These are phyloP conservation scores for Salix brachista DNA, from an alignment of 345 rosid species.

Conservation along the genomic window DNA sequence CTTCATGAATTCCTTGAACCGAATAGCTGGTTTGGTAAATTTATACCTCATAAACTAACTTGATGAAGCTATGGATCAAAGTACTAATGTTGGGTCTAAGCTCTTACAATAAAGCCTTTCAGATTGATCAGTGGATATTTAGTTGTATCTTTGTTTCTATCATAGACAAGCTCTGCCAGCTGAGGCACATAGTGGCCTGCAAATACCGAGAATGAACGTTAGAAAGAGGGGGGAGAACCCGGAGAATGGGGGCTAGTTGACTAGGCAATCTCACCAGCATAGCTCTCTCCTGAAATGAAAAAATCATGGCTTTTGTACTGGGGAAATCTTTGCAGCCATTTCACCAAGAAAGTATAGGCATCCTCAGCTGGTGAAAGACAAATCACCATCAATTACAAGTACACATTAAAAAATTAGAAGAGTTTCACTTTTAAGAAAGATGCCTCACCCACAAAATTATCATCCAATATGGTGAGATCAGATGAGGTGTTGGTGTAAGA, in stretches of 20 bases:
- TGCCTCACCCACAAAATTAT: constrained; percentile 48
- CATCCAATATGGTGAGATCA: constrained; percentile 44
- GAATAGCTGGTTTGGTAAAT: no score
- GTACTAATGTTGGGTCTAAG: no score
- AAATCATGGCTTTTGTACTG: constrained; percentile 33
- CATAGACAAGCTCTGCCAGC: constrained; percentile 54
- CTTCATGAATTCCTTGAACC: not conserved
- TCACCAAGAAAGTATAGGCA: constrained; percentile 28
- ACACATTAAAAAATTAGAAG: not conserved
- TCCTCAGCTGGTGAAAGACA: constrained; percentile 23
- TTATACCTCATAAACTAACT: no score
- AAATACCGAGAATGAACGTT: not conserved
- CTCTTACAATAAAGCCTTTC: constrained; percentile 33
- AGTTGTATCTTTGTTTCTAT: constrained; percentile 39
- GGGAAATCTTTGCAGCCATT: constrained; percentile 39
- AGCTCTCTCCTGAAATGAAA: constrained; percentile 40
- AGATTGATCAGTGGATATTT: constrained; percentile 33
- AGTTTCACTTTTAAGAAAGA: not conserved
- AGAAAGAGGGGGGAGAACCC: not conserved
- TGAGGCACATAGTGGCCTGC: constrained; percentile 65
- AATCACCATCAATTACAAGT: not conserved
- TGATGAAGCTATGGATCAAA: no score
- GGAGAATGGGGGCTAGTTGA: no score
- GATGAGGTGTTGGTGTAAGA: constrained; percentile 62
- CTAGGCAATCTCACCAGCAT: constrained; percentile 19